Evolutionary conservation across 371 early-diverging fungal species (phyloP).

Genomic region (Syncephalastrum racemosum): DNA sequence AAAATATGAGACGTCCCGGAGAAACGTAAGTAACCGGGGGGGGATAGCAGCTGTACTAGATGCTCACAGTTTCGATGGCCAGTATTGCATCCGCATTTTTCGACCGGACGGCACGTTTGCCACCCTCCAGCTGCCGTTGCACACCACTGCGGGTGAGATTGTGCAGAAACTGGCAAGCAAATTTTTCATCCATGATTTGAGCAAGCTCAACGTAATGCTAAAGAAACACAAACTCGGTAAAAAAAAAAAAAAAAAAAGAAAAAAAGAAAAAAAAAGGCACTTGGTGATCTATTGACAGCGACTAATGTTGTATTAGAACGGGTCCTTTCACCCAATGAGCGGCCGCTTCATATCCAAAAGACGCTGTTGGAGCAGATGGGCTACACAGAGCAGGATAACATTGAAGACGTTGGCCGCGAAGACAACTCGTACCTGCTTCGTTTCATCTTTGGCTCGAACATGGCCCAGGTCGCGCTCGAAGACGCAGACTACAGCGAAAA

Average conservation of each 20-base stretch:
- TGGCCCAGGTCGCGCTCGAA: conserved; percentile 44
- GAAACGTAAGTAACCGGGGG: conserved; percentile 24
- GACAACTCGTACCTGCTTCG: conserved; percentile 84
- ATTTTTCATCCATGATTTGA: conserved; percentile 72
- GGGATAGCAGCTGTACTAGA: neutral
- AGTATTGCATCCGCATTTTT: conserved; percentile 63
- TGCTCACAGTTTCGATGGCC: neutral
- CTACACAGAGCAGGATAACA: conserved; percentile 73
- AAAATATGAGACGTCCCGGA: conserved; percentile 33
- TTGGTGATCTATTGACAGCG: no score
- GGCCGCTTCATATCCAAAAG: conserved; percentile 72
- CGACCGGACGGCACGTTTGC: conserved; percentile 73
- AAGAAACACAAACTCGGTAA: conserved; percentile 60
- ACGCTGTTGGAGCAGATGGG: conserved; percentile 73
- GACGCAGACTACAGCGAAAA: conserved; percentile 16
- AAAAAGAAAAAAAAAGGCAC: no score
- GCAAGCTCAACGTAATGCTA: conserved; percentile 69
- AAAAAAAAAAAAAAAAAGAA: no score
- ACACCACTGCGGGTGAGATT: conserved; percentile 69
- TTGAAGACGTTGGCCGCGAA: conserved; percentile 78
- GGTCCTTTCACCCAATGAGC: conserved; percentile 62
- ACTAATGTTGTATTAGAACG: conserved; percentile 46
- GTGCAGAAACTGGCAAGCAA: conserved; percentile 71
- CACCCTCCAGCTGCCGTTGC: conserved; percentile 69
- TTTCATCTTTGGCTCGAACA: conserved; percentile 71